Evolutionary conservation across 768 basidiomycete genomes (phyloP), one percentile per base, ranked within the genome.

Genomic region (Lactarius vividus): DNA sequence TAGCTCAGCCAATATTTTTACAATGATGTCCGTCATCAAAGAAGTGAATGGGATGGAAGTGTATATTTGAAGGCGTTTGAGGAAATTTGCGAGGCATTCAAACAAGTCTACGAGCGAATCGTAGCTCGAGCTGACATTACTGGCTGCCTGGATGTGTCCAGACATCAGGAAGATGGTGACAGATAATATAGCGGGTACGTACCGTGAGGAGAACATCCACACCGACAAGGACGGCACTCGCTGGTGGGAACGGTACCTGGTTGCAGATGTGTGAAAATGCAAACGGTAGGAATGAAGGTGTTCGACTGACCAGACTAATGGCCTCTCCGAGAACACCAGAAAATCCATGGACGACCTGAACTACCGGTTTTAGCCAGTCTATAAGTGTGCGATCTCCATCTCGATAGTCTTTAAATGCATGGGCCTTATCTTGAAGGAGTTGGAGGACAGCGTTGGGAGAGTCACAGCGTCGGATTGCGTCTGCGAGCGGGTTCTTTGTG

Each of bases 331-430:
- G 31, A 4, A 26, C 26, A 0, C 20, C 53, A 2, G 59, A 61
- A 20, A 65, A 56, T 0, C 16, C 40, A 46, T 56, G 42, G 20
- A 65, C 46, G 8, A 56, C 58, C 6, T 55, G 31, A 2, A 60
- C 59, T 5, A 40, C 54, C 0, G 52, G 64, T 4, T 18, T 56
- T 8, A 65, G 58, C 15, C 16, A 37, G 31, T 5, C 10, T 7
- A 60, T 55, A 13, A 59, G 13, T n/a, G 11, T 13, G 13, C 59
- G 39, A 60, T 44, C 31, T 23, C n/a, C 53, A 3, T 65, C 40
- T 6, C 59, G 58, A 46, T 65, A 60, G 16, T 65, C 29, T 4
- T 55, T 55, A 11, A 60, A 60, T 2, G 52, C 53, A 4, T 37
- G 42, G 4, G 35, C 58, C 0, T 33, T 52, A 13, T 33, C 53